Conservation (phyloP, 257 asterid species). For the Salvia hispanica region DNA sequence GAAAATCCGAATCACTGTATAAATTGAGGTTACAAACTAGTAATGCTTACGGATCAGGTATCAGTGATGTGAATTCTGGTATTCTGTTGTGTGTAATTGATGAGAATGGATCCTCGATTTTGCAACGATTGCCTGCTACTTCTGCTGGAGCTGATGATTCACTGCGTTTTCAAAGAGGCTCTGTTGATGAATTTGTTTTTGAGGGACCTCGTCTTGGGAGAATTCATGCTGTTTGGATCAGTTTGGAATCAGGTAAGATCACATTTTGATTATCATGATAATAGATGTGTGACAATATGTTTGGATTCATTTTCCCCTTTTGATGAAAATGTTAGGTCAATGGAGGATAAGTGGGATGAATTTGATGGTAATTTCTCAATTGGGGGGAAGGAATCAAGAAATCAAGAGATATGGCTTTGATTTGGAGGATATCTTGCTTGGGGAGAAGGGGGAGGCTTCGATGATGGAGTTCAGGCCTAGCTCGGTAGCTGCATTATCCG, state of each 20-base stretch:
- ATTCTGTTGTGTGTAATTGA: conserved; percentile 73
- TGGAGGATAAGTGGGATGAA: conserved; percentile 45
- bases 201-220: too few relatives aligned
- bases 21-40: conserved; percentile 70
- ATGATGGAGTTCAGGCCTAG: conserved; percentile 71
- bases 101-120: conserved; percentile 72
- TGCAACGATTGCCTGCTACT: conserved; percentile 69
- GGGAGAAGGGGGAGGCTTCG: conserved; percentile 69
- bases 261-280: too few relatives aligned
- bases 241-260: too few relatives aligned
- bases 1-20: conserved; percentile 43
- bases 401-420: conserved; percentile 46
- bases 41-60: conserved; percentile 59
- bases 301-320: too few relatives aligned
- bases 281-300: too few relatives aligned
- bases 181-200: conserved; percentile 23
- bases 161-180: conserved; percentile 67
- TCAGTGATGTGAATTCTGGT: conserved; percentile 61
- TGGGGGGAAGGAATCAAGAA: conserved; percentile 39
- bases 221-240: too few relatives aligned
- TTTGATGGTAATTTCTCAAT: conserved; percentile 42
- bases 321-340: too few relatives aligned
- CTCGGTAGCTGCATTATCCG: conserved; percentile 50
- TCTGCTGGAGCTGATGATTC: conserved; percentile 23
- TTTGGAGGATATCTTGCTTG: conserved; percentile 65